Evolutionary conservation across 257 asterid species (phyloP).

Genomic region (Ocimum tenuiflorum): DNA sequence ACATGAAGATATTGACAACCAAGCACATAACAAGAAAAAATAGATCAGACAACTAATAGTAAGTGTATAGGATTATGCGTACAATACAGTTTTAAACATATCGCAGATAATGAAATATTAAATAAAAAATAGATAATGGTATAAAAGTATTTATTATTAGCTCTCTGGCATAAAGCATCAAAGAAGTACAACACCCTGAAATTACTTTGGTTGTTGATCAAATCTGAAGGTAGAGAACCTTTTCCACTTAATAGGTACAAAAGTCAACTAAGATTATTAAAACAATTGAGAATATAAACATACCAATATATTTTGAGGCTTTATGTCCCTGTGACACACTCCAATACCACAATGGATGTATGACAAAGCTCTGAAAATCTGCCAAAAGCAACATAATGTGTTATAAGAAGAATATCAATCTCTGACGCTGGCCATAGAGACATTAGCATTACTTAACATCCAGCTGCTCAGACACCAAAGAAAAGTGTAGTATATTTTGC

Average conservation of each 20-base stretch:
- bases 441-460: conserved; percentile 1
- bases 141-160: neutral
- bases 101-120: neutral
- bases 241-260: neutral
- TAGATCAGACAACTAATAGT: neutral
- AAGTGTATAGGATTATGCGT: neutral
- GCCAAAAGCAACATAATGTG: conserved; percentile 27
- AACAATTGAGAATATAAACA: conserved; percentile 15
- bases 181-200: neutral
- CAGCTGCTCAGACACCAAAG: conserved; percentile 6
- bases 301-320: conserved; percentile 97
- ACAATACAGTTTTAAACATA: neutral
- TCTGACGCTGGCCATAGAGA: conserved; percentile 1
- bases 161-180: conserved; percentile 12
- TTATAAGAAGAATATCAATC: neutral
- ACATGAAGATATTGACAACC: neutral
- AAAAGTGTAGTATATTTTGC: neutral
- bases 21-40: neutral
- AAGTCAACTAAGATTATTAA: neutral
- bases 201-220: conserved; percentile 1
- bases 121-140: neutral
- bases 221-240: conserved; percentile 5
- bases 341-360: conserved; percentile 81
- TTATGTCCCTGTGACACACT: conserved; percentile 97
- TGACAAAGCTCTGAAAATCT: conserved; percentile 92